A percentile compares a stretch with the other conserved stretches of the same genome.
These are phyloP conservation scores for Wilcoxina mikolae DNA, from an alignment of 495 filamentous ascomycete genomes.

Conservation along the genomic window DNA sequence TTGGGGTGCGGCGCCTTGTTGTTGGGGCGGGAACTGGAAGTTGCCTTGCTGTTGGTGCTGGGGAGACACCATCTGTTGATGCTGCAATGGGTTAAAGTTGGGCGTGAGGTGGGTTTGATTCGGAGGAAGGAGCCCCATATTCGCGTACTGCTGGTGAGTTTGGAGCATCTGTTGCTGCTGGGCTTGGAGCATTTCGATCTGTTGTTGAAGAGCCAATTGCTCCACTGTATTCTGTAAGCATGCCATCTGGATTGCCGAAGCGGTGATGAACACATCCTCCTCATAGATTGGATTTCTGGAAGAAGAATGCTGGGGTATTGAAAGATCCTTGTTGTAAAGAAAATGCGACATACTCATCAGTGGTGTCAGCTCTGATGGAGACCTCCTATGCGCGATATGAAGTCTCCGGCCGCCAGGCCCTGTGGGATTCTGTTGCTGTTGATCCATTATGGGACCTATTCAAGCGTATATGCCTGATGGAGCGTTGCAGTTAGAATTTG, in stretches of 20 bases:
- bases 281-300: slow-evolving; percentile 7
- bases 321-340: neutral
- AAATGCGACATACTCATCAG: slow-evolving; percentile 74
- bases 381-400: slow-evolving; percentile 93
- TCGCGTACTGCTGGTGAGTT: slow-evolving; percentile 91
- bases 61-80: slow-evolving; percentile 52
- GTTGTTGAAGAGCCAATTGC: slow-evolving; percentile 96
- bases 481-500: too few species aligned
- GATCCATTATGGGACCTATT: slow-evolving; percentile 51
- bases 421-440: slow-evolving; percentile 47
- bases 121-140: slow-evolving; percentile 82
- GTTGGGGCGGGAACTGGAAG: slow-evolving; percentile 83
- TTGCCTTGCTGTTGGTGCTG: slow-evolving; percentile 43
- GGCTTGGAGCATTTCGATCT: slow-evolving; percentile 93
- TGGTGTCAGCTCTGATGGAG: slow-evolving; percentile 92
- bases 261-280: neutral
- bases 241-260: slow-evolving; percentile 7
- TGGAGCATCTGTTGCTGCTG: slow-evolving; percentile 96
- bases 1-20: slow-evolving; percentile 53
- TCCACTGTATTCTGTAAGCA: slow-evolving; percentile 52
- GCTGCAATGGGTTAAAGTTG: slow-evolving; percentile 52
- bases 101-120: slow-evolving; percentile 55
- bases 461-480: neutral
- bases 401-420: slow-evolving; percentile 79
- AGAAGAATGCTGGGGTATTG: neutral